Evolutionary conservation across 2,329 filamentous ascomycete species (phyloP), one percentile per base, ranked within the genome.

Genomic region (Trichocomaceae sp.): DNA sequence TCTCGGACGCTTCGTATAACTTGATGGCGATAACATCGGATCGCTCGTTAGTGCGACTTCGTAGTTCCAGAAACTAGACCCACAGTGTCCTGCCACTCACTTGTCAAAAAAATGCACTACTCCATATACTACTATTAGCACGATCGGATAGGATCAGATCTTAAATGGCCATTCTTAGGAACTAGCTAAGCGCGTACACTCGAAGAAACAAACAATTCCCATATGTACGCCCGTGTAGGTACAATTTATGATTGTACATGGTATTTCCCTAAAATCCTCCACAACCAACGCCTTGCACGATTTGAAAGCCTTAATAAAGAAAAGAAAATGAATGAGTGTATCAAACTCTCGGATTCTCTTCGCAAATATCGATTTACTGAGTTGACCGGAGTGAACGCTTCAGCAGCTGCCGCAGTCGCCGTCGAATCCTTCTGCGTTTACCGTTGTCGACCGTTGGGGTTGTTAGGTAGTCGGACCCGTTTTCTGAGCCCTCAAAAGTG

Each of bases 391-490:
- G 22, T 3, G 44, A 29, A 3, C 22, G 35, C 26, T 52, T 56
- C 22, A 48, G 17, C 15, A 56, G n/a, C 33, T 52, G 45, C 15
- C 50, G 39, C 35, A 56, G 54, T 20, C 50, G 54, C 6, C 15
- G 45, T n/a, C 54, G 49, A 52, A 56, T 52, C 44, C 37, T 56
- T 6, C 35, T 44, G 12, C 54, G 45, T 33, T 49, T 52, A 3
- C 33, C 31, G 33, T 41, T 48, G 39, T 52, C 39, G 19, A 47
- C 35, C 26, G 48, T 52, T 29, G 9, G 19, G 17, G 9, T 51
- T 2, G 53, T 29, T 12, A 23, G 20, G 19, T 44, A 33, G 31
- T 45, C 47, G 8, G 33, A 46, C 26, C 33, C 35, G 29, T 47
- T 35, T 41, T 37, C 50, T 44, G 50, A 52, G 13, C 15, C 29